Evolutionary conservation across 805 yeast genomes (phyloP).

Genomic region (Ogataea henricii): DNA sequence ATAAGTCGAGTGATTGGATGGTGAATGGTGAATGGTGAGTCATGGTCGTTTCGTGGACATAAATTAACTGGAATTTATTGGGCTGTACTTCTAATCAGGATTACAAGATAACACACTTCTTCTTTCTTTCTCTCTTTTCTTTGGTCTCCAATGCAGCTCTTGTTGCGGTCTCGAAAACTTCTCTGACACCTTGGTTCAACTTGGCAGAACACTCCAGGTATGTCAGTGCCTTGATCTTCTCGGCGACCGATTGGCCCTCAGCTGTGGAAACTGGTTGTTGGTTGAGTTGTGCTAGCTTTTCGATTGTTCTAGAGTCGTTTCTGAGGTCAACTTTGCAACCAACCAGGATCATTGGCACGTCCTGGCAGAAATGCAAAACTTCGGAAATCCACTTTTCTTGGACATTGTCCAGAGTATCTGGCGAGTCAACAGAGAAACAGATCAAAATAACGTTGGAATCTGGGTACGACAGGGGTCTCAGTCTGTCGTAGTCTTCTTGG

Average conservation of each 20-base stretch:
- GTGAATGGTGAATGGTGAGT: neutral
- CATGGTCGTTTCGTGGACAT: conserved; percentile 3
- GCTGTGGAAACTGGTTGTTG: conserved; percentile 79
- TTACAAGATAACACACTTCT: conserved; percentile 72
- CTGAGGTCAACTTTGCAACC: conserved; percentile 92
- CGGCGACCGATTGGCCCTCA: conserved; percentile 86
- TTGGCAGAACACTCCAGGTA: conserved; percentile 93
- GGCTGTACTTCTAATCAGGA: conserved; percentile 5
- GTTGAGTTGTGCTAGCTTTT: conserved; percentile 69
- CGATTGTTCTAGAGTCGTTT: conserved; percentile 76
- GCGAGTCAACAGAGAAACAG: conserved; percentile 88
- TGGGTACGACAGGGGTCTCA: conserved; percentile 89
- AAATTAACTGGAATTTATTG: conserved; percentile 8
- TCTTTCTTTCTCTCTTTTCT: conserved; percentile 55
- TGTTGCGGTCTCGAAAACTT: conserved; percentile 90
- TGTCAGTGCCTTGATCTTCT: conserved; percentile 82
- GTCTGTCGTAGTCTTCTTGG: conserved; percentile 95
- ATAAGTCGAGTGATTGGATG: neutral
- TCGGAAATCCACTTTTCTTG: conserved; percentile 96
- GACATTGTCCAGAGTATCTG: conserved; percentile 90
- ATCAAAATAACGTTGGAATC: conserved; percentile 89
- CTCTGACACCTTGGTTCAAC: conserved; percentile 88
- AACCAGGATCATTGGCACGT: conserved; percentile 88
- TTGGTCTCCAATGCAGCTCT: conserved; percentile 81
- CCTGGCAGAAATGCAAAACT: conserved; percentile 91